Conservation (phyloP, 176 grass and related monocot genomes). For the Musa troglodytarum region DNA sequence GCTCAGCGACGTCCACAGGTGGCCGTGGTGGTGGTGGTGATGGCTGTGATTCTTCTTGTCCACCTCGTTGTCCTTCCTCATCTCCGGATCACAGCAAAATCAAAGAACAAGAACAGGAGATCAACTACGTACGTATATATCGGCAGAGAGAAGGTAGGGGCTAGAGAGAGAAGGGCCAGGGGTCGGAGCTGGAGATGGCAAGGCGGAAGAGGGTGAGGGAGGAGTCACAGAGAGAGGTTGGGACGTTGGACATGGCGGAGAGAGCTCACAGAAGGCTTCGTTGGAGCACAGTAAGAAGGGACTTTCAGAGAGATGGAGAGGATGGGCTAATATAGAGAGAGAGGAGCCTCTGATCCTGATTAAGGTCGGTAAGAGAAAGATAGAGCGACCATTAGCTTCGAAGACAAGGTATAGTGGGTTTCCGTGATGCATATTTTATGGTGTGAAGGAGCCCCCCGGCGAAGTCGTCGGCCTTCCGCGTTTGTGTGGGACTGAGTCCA, state of each 20-base stretch:
- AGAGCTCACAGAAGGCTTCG: neutral
- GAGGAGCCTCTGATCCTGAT: no score
- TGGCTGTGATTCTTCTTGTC: neutral
- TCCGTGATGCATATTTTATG: no score
- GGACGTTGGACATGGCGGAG: conserved; percentile 13
- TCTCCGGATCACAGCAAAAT: neutral
- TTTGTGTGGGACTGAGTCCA: no score
- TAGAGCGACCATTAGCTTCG: no score
- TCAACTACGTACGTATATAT: neutral
- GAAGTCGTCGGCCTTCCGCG: no score
- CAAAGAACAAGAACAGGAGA: neutral
- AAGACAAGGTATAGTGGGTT: no score
- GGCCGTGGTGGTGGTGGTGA: neutral
- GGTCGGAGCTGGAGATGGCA: conserved; percentile 25
- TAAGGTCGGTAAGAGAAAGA: no score
- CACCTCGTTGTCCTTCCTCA: neutral
- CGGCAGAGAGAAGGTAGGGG: neutral
- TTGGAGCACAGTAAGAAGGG: neutral
- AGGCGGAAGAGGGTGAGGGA: conserved; percentile 21
- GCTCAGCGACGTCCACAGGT: neutral
- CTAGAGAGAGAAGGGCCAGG: conserved; percentile 36
- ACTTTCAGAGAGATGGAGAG: neutral
- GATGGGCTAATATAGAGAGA: neutral
- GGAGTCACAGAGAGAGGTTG: conserved; percentile 15
- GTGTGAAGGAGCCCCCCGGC: no score